Evolutionary conservation across 148 eudicot genomes (phyloP).

Genomic region (Rhododendron molle): DNA sequence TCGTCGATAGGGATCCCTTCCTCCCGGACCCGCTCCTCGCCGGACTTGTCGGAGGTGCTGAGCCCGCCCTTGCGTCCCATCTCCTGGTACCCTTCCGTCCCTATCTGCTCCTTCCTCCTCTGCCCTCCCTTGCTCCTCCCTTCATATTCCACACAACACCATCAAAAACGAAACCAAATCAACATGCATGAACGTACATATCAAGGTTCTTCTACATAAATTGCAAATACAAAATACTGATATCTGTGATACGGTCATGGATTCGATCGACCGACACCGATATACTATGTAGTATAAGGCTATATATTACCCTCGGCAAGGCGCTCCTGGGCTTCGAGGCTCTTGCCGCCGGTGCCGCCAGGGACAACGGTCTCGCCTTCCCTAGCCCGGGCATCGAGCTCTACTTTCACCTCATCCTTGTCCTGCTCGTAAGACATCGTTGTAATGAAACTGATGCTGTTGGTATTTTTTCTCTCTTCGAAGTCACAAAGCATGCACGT

Average conservation of each 20-base stretch:
- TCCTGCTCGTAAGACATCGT: slow-evolving; percentile 18
- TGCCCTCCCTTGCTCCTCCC: slow-evolving; percentile 40
- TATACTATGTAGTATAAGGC: too few relatives aligned
- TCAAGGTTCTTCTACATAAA: not conserved
- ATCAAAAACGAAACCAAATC: not conserved
- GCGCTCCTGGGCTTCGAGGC: slow-evolving; percentile 31
- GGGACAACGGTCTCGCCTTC: slow-evolving; percentile 31
- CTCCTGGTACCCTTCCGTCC: not conserved
- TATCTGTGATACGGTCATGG: too few relatives aligned
- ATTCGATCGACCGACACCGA: too few relatives aligned
- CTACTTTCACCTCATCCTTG: not conserved
- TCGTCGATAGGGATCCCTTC: slow-evolving; percentile 19
- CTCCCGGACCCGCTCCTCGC: slow-evolving; percentile 15
- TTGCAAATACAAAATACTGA: not conserved
- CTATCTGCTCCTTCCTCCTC: slow-evolving; percentile 43
- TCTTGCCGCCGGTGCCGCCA: slow-evolving; percentile 34
- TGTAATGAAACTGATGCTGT: not conserved
- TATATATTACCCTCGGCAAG: slow-evolving; percentile 27
- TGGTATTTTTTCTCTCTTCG: not conserved
- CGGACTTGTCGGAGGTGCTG: slow-evolving; percentile 13
- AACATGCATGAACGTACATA: not conserved
- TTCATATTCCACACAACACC: not conserved
- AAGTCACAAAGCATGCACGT: not conserved
- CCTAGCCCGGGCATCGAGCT: slow-evolving; percentile 22
- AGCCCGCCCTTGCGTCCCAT: slow-evolving; percentile 48